Evolutionary conservation across 192 early-diverging fungal species (phyloP), one percentile per base, ranked within the genome.

Genomic region (Spizellomyces punctatus): DNA sequence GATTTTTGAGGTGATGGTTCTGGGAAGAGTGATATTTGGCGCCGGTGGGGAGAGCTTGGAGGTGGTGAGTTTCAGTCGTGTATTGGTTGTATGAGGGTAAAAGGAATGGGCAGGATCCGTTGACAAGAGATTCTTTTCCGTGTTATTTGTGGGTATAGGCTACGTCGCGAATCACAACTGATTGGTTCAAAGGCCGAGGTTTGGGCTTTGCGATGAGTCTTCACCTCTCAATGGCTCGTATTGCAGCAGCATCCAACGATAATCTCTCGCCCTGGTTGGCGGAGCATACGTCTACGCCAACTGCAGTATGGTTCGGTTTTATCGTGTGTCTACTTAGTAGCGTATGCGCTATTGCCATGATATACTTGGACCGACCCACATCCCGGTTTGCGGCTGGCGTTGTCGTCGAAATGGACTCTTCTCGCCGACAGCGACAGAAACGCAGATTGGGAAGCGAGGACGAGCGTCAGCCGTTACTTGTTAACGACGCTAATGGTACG

Each of bases 21-120:
- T 82, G 6, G 90, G 89, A 2, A 81, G 90, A 12, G 58, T 89
- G 8, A 47, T 90, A 10, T 89, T 91, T 75, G 89, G 89, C 6
- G 74, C 89, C 7, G 89, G 89, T 12, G 86, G 86, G 16, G 88
- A 86, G 67, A 79, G 73, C 19, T 70, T 91, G 10, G 89, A 88
- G 61, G 88, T 91, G 10, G 27, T 36, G 27, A 36, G 27, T 36
- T 36, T 36, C 3, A 36, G 86, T 55, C 14, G 9, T 36, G 66
- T 55, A 14, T 61, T 22, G 2, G 0, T 22, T 61, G 19, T 44
- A 41, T n/a, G 8, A 12, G 19, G 61, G 42, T 46, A 4, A 41
- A n/a, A 2, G 59, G 22, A 4, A 41, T 14, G 12, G 59, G 3
- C 41, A n/a, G 52, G 52, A 54, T 54, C 16, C 59, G 59, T 36